Percentiles rank a stretch among this genome's conserved stretches.
These are phyloP conservation scores for Babesia caballi DNA, from an alignment of 169 alveolate species.

Conservation along the genomic window DNA sequence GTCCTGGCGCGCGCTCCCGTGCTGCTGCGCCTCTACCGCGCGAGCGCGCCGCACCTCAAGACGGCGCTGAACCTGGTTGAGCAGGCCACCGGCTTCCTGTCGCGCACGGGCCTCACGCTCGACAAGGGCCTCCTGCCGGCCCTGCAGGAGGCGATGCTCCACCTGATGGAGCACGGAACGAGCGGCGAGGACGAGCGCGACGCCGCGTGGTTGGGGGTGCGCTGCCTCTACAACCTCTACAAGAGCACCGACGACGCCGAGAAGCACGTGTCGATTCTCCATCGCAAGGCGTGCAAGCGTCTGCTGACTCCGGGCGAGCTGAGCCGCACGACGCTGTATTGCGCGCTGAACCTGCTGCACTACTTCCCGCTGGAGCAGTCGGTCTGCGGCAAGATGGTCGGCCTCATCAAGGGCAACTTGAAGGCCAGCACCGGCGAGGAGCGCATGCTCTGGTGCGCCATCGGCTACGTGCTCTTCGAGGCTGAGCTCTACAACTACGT, in stretches of 20 bases:
- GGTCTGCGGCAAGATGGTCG: background rate
- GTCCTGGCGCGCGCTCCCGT: background rate
- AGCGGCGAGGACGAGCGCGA: background rate
- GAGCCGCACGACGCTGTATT: background rate
- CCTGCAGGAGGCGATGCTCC: background rate
- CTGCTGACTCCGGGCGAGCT: background rate
- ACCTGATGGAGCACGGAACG: background rate
- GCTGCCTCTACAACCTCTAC: constrained; percentile 15
- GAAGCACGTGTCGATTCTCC: background rate
- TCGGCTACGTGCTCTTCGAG: constrained; percentile 29
- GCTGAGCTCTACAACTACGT: constrained; percentile 20
- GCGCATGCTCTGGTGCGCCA: constrained; percentile 8
- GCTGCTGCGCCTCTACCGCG: constrained; percentile 1
- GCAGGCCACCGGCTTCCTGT: background rate
- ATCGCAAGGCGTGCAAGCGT: background rate
- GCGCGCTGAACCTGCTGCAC: constrained; percentile 10
- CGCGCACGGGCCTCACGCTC: background rate
- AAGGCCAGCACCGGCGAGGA: background rate
- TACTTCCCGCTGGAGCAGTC: constrained; percentile 32
- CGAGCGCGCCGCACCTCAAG: background rate
- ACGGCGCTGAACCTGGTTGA: constrained; percentile 8
- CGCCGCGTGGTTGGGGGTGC: background rate
- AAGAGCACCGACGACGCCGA: background rate
- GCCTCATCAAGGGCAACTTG: background rate
- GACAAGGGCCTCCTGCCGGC: background rate